Percentiles rank a stretch among this genome's conserved stretches.
phyloP scores from a whole-genome alignment of 208 protist species.

The Strigomonas culicis region DNA sequence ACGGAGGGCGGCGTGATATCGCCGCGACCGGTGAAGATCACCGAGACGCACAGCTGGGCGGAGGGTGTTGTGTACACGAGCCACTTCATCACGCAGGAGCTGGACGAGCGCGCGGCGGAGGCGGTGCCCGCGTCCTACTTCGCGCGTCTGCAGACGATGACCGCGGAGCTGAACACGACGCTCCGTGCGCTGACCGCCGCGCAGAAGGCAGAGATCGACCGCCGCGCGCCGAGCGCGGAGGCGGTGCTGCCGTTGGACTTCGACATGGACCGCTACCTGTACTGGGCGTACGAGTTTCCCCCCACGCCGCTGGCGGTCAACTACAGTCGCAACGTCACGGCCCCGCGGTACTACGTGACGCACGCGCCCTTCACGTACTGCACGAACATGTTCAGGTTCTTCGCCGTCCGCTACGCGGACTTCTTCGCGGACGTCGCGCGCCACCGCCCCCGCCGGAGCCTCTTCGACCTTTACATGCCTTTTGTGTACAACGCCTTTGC shows the following conservation, averaged over 20 bases:
- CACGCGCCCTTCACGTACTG: slow-evolving; percentile 73
- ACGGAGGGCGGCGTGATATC: slow-evolving; percentile 25
- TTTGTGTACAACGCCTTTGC: slow-evolving; percentile 67
- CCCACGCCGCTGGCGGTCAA: background rate
- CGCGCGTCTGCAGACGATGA: background rate
- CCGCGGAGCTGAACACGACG: background rate
- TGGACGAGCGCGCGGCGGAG: slow-evolving; percentile 2
- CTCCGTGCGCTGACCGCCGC: background rate
- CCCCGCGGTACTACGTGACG: slow-evolving; percentile 34
- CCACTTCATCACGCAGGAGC: slow-evolving; percentile 16
- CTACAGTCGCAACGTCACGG: slow-evolving; percentile 5
- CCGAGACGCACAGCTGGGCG: background rate
- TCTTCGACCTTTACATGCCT: slow-evolving; percentile 37
- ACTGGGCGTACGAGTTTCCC: background rate
- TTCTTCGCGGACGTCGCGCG: slow-evolving; percentile 31
- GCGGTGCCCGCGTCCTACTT: background rate
- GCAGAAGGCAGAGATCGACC: background rate
- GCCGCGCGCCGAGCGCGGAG: background rate
- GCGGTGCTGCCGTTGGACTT: background rate
- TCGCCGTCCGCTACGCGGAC: slow-evolving; percentile 31
- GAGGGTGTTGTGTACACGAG: slow-evolving; percentile 4
- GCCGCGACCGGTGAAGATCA: background rate
- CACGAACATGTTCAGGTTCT: slow-evolving; percentile 42
- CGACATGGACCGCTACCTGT: background rate
- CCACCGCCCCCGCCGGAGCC: slow-evolving; percentile 21